phyloP scores from a whole-genome alignment of 768 basidiomycete genomes.

The Mrakia frigida region DNA sequence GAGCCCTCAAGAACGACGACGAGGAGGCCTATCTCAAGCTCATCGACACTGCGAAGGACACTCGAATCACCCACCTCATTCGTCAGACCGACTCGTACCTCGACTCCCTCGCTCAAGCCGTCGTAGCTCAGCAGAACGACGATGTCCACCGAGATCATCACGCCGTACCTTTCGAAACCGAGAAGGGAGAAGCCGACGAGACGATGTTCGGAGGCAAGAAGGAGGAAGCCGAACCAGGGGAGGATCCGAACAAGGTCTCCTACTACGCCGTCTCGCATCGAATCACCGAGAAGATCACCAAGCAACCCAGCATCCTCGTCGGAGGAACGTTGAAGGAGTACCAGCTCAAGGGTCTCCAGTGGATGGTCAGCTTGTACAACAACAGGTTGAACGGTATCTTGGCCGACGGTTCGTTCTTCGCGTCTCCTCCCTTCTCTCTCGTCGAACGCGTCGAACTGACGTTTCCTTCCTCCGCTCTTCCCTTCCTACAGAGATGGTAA shows the following conservation, averaged over 20 bases:
- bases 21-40: slow-evolving; percentile 99
- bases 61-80: slow-evolving; percentile 92
- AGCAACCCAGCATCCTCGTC: slow-evolving; percentile 39
- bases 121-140: slow-evolving; percentile 84
- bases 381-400: slow-evolving; percentile 92
- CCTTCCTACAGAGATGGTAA: slow-evolving; percentile 41
- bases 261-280: slow-evolving; percentile 95
- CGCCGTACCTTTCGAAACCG: slow-evolving; percentile 42
- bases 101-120: slow-evolving; percentile 89
- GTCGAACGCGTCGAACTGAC: not conserved
- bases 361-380: slow-evolving; percentile 98
- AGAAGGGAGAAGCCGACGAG: slow-evolving; percentile 34
- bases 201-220: slow-evolving; percentile 48
- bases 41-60: slow-evolving; percentile 98
- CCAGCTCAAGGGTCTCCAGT: slow-evolving; percentile 89
- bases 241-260: slow-evolving; percentile 77
- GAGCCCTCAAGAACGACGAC: slow-evolving; percentile 94
- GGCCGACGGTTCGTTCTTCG: slow-evolving; percentile 54
- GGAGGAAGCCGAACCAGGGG: slow-evolving; percentile 57
- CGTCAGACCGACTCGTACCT: slow-evolving; percentile 91
- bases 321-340: slow-evolving; percentile 84
- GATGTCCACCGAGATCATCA: slow-evolving; percentile 37
- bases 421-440: not conserved
- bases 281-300: slow-evolving; percentile 74
- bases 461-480: not conserved